A percentile compares a stretch with the other conserved stretches of the same genome.
Evolutionary conservation across 345 rosid species (phyloP).

Genomic region (Salix brachista): DNA sequence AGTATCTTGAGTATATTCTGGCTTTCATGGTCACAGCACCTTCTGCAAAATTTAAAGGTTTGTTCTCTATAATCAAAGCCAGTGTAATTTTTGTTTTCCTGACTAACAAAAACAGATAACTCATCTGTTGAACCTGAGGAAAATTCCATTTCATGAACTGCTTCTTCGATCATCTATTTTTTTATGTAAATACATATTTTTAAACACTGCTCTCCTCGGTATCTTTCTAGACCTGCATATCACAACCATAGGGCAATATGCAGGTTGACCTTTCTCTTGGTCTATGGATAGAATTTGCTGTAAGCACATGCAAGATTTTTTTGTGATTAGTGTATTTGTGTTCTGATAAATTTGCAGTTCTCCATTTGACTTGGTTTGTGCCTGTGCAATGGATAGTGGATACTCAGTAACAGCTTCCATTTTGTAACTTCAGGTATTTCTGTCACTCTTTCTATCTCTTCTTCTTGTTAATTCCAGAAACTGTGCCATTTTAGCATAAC

Average conservation of each 20-base stretch:
- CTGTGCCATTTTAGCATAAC: neutral
- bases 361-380: constrained; percentile 2
- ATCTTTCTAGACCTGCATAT: neutral
- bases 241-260: neutral
- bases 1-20: constrained; percentile 14
- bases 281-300: neutral
- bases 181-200: neutral
- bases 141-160: neutral
- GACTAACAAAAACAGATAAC: neutral
- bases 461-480: neutral
- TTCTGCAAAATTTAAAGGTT: constrained; percentile 28
- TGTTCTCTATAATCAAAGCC: constrained; percentile 15
- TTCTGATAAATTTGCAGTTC: constrained; percentile 5
- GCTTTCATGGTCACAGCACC: constrained; percentile 7
- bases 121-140: neutral
- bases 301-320: neutral
- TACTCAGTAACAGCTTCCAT: neutral
- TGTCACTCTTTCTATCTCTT: neutral
- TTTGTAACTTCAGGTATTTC: constrained; percentile 25
- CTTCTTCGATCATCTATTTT: neutral
- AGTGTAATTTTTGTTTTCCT: neutral
- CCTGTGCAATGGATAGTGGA: neutral
- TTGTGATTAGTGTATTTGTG: neutral
- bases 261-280: neutral
- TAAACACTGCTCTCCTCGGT: neutral